Base-by-base conservation (phyloP, 2,329 filamentous ascomycete genomes). In the Exserohilum rostratum region DNA sequence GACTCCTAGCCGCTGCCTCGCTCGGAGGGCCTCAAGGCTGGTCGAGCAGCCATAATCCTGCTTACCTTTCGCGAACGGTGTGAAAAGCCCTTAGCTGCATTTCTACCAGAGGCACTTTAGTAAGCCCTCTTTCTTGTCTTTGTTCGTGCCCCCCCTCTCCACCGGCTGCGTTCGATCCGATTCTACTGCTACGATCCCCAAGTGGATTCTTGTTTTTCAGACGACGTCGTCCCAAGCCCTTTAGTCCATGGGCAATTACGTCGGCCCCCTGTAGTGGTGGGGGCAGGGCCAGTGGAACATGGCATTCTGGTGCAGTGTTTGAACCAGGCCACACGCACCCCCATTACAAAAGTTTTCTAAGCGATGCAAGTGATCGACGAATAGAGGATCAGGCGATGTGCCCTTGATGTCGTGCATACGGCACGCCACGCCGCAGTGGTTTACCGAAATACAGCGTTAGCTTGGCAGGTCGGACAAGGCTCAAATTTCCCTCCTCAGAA, bases 381-480 rank as follows among this genome's bases (percentile, higher is more conserved):
- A 46, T 42, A 61, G 45, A 40, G 48, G 37, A 37, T 42, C 43
- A 53, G 55, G 43, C 48, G 58, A 65, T 62, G 63, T 55, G 33
- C 15, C 27, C 33, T 48, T 61, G 61, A 68, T 67, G 63, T 66
- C 59, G 64, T 66, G 59, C 66, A 68, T 67, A 60, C 37, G 45
- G 34, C 49, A 65, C 53, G 58, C 58, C 61, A 61, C 38, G 44
- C 50, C 55, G 50, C 53, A 56, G 54, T 55, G 55, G 53, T 48
- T 25, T 43, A 38, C 46, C 43, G 38, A 27, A 48, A 37, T 27
- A 42, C 18, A 52, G 57, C 46, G 39, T 53, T 34, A 58, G 51
- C 57, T 61, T 58, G 58, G 59, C 48, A 57, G 46, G 7, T 44
- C 50, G 40, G 40, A 29, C 48, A 59, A 53, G 38, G 50, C 35